Evolutionary conservation across 2,329 filamentous ascomycete species (phyloP).

Genomic region (Camillea tinctor): DNA sequence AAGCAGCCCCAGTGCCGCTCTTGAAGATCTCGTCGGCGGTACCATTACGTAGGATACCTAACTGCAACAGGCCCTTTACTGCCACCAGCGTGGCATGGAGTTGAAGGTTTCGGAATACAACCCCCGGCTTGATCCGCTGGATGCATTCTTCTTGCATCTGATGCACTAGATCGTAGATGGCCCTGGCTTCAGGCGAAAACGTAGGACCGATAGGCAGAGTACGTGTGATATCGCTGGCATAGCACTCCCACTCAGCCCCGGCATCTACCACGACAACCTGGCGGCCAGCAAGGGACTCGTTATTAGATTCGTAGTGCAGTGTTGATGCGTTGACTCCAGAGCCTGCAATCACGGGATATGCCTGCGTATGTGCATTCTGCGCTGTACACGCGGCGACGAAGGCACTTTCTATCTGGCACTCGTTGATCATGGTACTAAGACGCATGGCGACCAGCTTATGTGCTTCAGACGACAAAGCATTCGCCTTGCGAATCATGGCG

Average conservation of each 20-base stretch:
- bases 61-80: conserved; percentile 64
- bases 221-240: conserved; percentile 87
- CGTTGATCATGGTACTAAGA: conserved; percentile 65
- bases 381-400: conserved; percentile 73
- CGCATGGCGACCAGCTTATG: conserved; percentile 70
- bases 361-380: conserved; percentile 70
- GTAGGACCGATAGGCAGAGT: conserved; percentile 66
- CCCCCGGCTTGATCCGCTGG: conserved; percentile 64
- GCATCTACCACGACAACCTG: conserved; percentile 84
- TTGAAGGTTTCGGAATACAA: conserved; percentile 70
- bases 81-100: conserved; percentile 71
- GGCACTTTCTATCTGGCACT: conserved; percentile 78
- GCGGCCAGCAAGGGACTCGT: conserved; percentile 66
- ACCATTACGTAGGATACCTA: conserved; percentile 71
- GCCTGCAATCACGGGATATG: conserved; percentile 87
- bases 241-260: conserved; percentile 79
- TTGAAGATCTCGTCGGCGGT: conserved; percentile 51
- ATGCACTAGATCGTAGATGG: conserved; percentile 75
- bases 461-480: conserved; percentile 73
- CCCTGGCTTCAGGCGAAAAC: conserved; percentile 67
- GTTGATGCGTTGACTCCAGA: conserved; percentile 80
- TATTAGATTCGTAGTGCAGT: conserved; percentile 82
- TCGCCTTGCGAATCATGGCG: conserved; percentile 76
- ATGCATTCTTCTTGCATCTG: conserved; percentile 80
- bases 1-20: conserved; percentile 56